Conservation (phyloP, 306 rosid genomes). For the Corylus avellana region DNA sequence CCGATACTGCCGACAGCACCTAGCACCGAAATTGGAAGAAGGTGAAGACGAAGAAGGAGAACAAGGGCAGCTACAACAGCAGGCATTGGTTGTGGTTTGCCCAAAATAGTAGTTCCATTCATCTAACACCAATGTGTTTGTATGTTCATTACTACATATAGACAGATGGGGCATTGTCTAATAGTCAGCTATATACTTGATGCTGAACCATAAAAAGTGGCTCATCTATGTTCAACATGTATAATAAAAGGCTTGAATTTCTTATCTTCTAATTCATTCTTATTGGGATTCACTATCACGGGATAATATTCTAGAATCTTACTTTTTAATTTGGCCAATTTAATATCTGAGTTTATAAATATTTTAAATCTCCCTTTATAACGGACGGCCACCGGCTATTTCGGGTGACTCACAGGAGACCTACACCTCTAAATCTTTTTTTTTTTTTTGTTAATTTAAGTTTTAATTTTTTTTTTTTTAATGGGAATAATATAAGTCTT, state of each 20-base stretch:
- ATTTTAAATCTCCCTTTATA: too few species aligned
- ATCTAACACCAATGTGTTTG: neutral
- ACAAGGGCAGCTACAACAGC: slow-evolving; percentile 29
- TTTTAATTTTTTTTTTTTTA: too few species aligned
- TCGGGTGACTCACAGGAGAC: too few species aligned
- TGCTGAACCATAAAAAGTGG: neutral
- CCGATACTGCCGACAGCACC: slow-evolving; percentile 55
- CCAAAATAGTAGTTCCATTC: slow-evolving; percentile 17
- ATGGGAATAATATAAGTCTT: too few species aligned
- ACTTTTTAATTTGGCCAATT: too few species aligned
- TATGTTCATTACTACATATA: neutral
- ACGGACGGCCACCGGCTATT: too few species aligned
- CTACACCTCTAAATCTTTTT: too few species aligned
- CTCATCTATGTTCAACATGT: neutral
- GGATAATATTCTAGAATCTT: too few species aligned
- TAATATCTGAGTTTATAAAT: too few species aligned
- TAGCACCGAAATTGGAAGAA: slow-evolving; percentile 39
- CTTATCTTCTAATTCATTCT: neutral
- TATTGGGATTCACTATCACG: neutral
- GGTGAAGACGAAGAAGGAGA: slow-evolving; percentile 40
- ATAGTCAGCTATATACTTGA: neutral
- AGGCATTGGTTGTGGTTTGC: slow-evolving; percentile 35
- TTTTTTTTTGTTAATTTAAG: too few species aligned
- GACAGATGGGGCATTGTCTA: neutral
- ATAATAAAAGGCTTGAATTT: neutral